phyloP scores from a whole-genome alignment of 2,329 filamentous ascomycete genomes.

The Westerdykella aurantiaca region DNA sequence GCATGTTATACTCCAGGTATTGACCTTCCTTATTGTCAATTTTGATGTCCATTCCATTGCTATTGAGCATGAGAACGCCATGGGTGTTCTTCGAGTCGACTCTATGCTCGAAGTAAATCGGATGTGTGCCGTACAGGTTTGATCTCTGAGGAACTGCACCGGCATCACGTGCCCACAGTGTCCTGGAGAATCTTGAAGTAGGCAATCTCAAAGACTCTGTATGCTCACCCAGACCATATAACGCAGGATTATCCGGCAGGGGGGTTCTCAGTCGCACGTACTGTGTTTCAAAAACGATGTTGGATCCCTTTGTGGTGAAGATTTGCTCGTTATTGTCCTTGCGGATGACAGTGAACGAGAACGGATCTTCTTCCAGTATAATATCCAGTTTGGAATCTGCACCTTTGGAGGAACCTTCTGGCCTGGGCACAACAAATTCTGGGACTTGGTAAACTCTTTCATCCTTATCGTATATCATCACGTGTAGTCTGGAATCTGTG shows the following conservation, averaged over 20 bases:
- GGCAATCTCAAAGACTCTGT: slow-evolving; percentile 63
- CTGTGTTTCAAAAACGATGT: slow-evolving; percentile 68
- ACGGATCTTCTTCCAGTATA: slow-evolving; percentile 51
- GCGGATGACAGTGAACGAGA: slow-evolving; percentile 60
- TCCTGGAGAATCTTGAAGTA: slow-evolving; percentile 63
- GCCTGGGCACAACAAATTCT: slow-evolving; percentile 61
- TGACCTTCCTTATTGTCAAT: slow-evolving; percentile 62
- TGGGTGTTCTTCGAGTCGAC: slow-evolving; percentile 34
- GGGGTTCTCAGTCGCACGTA: slow-evolving; percentile 66
- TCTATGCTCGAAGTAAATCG: slow-evolving; percentile 68
- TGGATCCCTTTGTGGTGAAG: slow-evolving; percentile 63
- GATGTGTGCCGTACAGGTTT: slow-evolving; percentile 69
- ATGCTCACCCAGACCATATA: slow-evolving; percentile 76
- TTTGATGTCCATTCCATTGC: slow-evolving; percentile 62
- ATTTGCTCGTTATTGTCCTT: slow-evolving; percentile 53
- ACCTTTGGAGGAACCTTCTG: slow-evolving; percentile 32
- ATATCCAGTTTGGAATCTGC: slow-evolving; percentile 48
- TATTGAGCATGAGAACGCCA: slow-evolving; percentile 32
- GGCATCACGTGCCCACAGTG: slow-evolving; percentile 64
- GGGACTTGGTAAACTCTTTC: slow-evolving; percentile 70
- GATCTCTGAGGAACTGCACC: slow-evolving; percentile 53
- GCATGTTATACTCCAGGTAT: slow-evolving; percentile 70
- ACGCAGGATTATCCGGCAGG: slow-evolving; percentile 60
- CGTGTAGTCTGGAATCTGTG: slow-evolving; percentile 59
- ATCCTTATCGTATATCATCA: slow-evolving; percentile 64